Evolutionary conservation across 495 filamentous ascomycete species (phyloP), one percentile per base, ranked within the genome.

Genomic region (Annulohypoxylon bovei): DNA sequence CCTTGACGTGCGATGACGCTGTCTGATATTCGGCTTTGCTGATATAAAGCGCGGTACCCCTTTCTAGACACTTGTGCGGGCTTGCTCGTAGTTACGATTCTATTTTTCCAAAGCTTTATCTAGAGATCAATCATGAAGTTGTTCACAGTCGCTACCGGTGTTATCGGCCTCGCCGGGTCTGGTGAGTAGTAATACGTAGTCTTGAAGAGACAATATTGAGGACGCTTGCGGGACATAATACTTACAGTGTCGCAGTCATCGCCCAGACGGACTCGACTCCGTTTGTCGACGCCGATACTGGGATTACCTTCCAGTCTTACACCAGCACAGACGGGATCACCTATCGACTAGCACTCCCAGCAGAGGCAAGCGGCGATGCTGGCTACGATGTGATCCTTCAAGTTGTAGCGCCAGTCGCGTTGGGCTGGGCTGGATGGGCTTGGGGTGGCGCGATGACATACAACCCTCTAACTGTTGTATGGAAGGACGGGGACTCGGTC

Each of bases 401-500:
- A 59, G 61, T 84, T 23, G 76, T 77, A 9, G 71, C 76, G 0
- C 82, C 82, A 16, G 73, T 77, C 37, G 61, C 49, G 14, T 53
- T 83, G 23, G 82, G 82, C 39, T 84, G 82, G 82, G 81, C 75
- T 50, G 82, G 80, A 22, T 77, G 80, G 61, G 80, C 82, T 18
- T 84, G 82, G 82, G 82, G 81, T 2, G 81, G 82, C 22, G 60
- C 78, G 42, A 83, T 83, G 82, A 81, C 79, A 2, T 84, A 84
- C 72, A 82, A 83, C 70, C 82, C 82, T 0, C 68, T 84, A 14
- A 78, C 80, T 33, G 72, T 84, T 20, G 77, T 74, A 14, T 84
- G 82, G 82, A 74, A 73, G 20, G 79, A 84, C 39, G 82, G 81
- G 7, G 63, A 74, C 27, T 72, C 75, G 18, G 79, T 81, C 18